Percentiles rank a stretch among this genome's conserved stretches.
Evolutionary conservation across 164 flowering plant genomes (phyloP).

Genomic region (Vitis cinerea): DNA sequence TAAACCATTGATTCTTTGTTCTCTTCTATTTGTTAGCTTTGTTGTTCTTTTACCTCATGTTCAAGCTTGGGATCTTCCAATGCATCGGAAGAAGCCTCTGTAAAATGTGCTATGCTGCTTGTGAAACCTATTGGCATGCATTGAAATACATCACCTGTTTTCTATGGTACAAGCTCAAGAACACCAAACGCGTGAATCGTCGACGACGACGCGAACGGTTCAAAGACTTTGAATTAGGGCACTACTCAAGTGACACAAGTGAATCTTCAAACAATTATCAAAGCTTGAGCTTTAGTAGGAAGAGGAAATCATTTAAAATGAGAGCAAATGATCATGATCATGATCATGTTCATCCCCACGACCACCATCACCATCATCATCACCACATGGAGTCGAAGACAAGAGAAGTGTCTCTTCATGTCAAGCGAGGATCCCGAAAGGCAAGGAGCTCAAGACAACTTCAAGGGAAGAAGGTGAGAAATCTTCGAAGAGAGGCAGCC

Average conservation of each 20-base stretch:
- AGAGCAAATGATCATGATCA: constrained; percentile 27
- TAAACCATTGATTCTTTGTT: not conserved
- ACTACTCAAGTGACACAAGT: constrained; percentile 31
- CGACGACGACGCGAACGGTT: constrained; percentile 24
- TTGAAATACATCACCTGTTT: constrained; percentile 43
- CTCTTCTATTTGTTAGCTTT: constrained; percentile 34
- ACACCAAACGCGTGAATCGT: constrained; percentile 57
- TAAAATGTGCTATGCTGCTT: constrained; percentile 67
- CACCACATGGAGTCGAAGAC: constrained; percentile 24
- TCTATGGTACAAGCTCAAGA: constrained; percentile 55
- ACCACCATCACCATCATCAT: constrained; percentile 7
- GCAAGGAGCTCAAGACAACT: constrained; percentile 24
- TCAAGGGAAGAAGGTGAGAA: constrained; percentile 21
- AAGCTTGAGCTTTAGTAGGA: constrained; percentile 18
- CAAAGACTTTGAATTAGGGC: constrained; percentile 48
- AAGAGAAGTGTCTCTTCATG: constrained; percentile 24
- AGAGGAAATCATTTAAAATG: constrained; percentile 27
- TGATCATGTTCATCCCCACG: constrained; percentile 11
- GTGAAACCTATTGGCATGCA: constrained; percentile 52
- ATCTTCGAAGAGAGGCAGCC: constrained; percentile 11
- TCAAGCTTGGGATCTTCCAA: constrained; percentile 64
- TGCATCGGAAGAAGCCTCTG: constrained; percentile 63
- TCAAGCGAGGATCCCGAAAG: constrained; percentile 25
- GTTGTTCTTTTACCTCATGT: constrained; percentile 53
- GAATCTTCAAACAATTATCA: constrained; percentile 8